Percentiles rank a stretch among this genome's conserved stretches.
Conservation (phyloP, 2,329 filamentous ascomycete species). For the Drechslera avenae region DNA sequence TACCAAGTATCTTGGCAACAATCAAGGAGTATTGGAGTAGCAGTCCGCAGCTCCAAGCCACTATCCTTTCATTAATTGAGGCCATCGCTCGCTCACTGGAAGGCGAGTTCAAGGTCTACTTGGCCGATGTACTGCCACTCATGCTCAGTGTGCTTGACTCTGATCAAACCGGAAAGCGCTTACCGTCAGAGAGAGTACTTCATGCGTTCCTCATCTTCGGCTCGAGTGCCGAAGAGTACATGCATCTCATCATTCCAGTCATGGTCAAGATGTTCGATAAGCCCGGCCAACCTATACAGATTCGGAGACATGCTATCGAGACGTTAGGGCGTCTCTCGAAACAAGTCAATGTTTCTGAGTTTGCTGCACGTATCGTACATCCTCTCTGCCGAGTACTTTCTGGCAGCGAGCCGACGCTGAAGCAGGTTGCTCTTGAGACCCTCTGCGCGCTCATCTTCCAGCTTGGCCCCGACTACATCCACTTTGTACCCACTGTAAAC, state of each 20-base stretch:
- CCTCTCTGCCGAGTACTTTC: slow-evolving; percentile 83
- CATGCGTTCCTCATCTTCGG: slow-evolving; percentile 97
- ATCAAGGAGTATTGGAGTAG: slow-evolving; percentile 90
- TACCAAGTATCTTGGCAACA: slow-evolving; percentile 83
- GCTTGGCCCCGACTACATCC: slow-evolving; percentile 90
- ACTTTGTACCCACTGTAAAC: slow-evolving; percentile 92
- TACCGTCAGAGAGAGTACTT: slow-evolving; percentile 85
- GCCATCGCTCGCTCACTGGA: slow-evolving; percentile 92
- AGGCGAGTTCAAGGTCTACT: slow-evolving; percentile 96
- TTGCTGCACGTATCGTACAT: slow-evolving; percentile 94
- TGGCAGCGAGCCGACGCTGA: slow-evolving; percentile 72
- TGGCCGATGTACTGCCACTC: slow-evolving; percentile 84
- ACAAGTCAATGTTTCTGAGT: slow-evolving; percentile 96
- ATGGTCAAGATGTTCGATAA: slow-evolving; percentile 95
- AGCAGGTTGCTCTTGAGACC: slow-evolving; percentile 86
- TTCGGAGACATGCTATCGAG: slow-evolving; percentile 89
- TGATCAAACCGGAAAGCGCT: slow-evolving; percentile 75
- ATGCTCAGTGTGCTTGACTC: slow-evolving; percentile 95
- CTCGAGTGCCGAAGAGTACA: slow-evolving; percentile 94
- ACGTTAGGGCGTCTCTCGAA: slow-evolving; percentile 92
- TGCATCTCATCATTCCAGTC: slow-evolving; percentile 97
- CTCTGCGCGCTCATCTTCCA: slow-evolving; percentile 95
- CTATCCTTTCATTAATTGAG: slow-evolving; percentile 89
- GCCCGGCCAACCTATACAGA: slow-evolving; percentile 75
- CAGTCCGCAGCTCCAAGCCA: slow-evolving; percentile 80